Evolutionary conservation across 2,329 filamentous ascomycete genomes (phyloP), one percentile per base, ranked within the genome.

Genomic region (Ophioceras dolichostomum): DNA sequence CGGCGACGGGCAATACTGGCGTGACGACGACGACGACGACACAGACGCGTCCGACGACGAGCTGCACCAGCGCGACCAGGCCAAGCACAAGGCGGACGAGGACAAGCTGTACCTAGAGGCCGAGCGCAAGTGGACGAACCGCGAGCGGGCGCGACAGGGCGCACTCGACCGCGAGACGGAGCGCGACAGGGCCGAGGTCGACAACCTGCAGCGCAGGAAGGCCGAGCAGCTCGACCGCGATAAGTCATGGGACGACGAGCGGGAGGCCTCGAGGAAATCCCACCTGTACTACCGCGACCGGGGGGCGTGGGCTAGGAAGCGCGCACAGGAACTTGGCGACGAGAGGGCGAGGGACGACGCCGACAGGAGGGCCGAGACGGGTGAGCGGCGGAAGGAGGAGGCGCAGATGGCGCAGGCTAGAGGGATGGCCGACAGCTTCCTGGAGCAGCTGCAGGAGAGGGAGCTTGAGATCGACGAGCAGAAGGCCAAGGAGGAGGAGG

Each of bases 281-380:
- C 77, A 87, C 42, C 72, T 83, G 28, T 98, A 95, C 64, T 96
- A 95, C 60, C 70, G 79, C 34, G 89, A 98, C 49, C 83, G 81
- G 35, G 81, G 79, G 29, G 71, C 76, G 17, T 98, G 89, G 87
- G 77, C 82, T 40, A 77, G 87, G 14, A 89, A 87, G 52, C 81
- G 91, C 33, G 76, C 74, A 2, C 65, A 69, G 13, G 84, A 87
- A 50, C 73, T 84, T 26, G 72, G 73, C 7, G 73, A 82, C 5
- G 91, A 98, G 54, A 70, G 75, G 19, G 71, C 73, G 14, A 69
- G 79, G 20, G 91, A 98, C 51, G 85, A 88, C n/a, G 66, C 74
- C 8, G 91, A 98, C 54, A 79, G 88, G 13, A 68, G 72, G 6
- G 74, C 76, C 3, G 91, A 98, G 59, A 72, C 81, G 39, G 76